These are phyloP conservation scores for Phoma sp. DNA, from an alignment of 2,329 filamentous ascomycete genomes.

Conservation along the genomic window DNA sequence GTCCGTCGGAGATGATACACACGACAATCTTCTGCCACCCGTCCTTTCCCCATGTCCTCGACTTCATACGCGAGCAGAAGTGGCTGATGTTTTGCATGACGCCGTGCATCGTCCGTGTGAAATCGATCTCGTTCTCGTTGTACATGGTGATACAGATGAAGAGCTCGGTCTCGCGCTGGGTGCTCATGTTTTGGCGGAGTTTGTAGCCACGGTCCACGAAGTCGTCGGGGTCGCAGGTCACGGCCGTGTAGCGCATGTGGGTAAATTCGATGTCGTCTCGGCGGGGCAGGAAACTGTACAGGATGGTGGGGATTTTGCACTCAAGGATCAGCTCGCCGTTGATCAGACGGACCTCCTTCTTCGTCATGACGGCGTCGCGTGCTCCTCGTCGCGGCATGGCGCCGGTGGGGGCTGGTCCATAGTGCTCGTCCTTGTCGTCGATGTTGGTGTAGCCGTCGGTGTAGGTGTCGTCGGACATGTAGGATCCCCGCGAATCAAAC, in stretches of 20 bases:
- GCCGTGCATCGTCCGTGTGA: slow-evolving; percentile 97
- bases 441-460: slow-evolving; percentile 56
- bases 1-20: slow-evolving; percentile 92
- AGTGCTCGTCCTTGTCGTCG: slow-evolving; percentile 72
- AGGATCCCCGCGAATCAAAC: slow-evolving; percentile 68
- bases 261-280: slow-evolving; percentile 96
- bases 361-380: slow-evolving; percentile 83
- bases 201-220: slow-evolving; percentile 90
- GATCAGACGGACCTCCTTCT: slow-evolving; percentile 93
- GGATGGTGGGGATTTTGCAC: slow-evolving; percentile 98
- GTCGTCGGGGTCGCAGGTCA: slow-evolving; percentile 97
- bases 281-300: slow-evolving; percentile 94
- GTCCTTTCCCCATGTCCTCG: slow-evolving; percentile 92
- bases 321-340: slow-evolving; percentile 97
- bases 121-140: slow-evolving; percentile 96
- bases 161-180: slow-evolving; percentile 86
- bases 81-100: slow-evolving; percentile 98
- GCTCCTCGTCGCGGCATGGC: slow-evolving; percentile 88
- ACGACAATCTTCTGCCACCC: slow-evolving; percentile 99
- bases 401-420: slow-evolving; percentile 84
- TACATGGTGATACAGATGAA: slow-evolving; percentile 99
- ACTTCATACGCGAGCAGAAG: slow-evolving; percentile 91
- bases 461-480: slow-evolving; percentile 65
- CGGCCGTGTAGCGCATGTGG: slow-evolving; percentile 97
- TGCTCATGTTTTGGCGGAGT: slow-evolving; percentile 89